Base-by-base conservation (phyloP, 2,329 filamentous ascomycete genomes). In the Pseudogymnoascus sp. region DNA sequence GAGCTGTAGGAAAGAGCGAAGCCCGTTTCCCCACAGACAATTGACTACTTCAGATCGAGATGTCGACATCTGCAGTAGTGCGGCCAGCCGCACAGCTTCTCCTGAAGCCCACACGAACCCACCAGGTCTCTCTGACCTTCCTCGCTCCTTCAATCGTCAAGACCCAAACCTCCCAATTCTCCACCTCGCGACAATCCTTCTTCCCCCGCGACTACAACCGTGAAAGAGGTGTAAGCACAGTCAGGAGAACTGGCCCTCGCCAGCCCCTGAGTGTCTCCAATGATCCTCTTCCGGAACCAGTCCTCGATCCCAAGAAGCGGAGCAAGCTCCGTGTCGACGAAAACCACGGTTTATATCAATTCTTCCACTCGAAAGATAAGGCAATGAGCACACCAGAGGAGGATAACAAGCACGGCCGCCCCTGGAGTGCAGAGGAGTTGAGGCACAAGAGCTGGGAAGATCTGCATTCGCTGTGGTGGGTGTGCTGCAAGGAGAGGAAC, bases 361-460 rank as follows among this genome's bases (percentile, higher is more conserved):
- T 99, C 77, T 97, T 99, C 76, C 85, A 87, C 69, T 80, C 81
- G 65, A 82, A 87, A 66, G 83, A 84, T 66, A 83, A 85, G 70
- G 76, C 87, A n/a, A 74, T 96, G 69, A 81, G 82, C 68, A 86
- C 86, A 6, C 92, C 92, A 4, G 81, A 85, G 36, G 86, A 93
- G 67, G 85, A 89, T 62, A 73, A 80, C 59, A 78, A 83, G 66
- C 87, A 94, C 74, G 94, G 94, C 13, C 84, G 94, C 61, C 79
- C 85, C 29, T 99, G 94, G 94, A 86, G 82, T 9, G 86, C 89
- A 6, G 84, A 90, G 76, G 94, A 99, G 78, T 80, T 99, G 70
- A 84, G 92, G 65, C 81, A 83, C 65, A 97, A 97, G 78, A 91
- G 88, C 65, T 99, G 92, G 90, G 90, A 96, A 65, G 92, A 97